These are phyloP conservation scores for Alternaria angustiovoidea DNA, from an alignment of 2,329 filamentous ascomycete species.

Conservation along the genomic window DNA sequence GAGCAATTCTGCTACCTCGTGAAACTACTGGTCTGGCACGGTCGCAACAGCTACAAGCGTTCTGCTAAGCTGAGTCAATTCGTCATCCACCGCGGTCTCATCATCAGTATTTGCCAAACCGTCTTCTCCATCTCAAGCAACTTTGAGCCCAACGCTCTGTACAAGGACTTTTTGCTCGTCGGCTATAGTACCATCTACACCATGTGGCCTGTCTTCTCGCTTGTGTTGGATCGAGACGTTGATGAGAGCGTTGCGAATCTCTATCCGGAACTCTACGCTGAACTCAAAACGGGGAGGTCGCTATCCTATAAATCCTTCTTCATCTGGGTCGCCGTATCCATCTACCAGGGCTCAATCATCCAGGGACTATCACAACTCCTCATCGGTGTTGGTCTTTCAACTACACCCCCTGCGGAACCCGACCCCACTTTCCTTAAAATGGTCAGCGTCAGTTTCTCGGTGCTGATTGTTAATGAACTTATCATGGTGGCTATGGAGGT, in stretches of 20 bases:
- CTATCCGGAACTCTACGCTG: conserved; percentile 97
- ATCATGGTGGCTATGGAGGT: conserved; percentile 97
- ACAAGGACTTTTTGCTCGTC: conserved; percentile 93
- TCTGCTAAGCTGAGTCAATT: conserved; percentile 96
- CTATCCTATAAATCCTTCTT: conserved; percentile 95
- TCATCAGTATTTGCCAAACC: conserved; percentile 95
- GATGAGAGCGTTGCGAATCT: conserved; percentile 92
- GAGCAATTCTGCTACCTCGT: conserved; percentile 94
- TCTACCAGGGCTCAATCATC: conserved; percentile 95
- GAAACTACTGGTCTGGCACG: conserved; percentile 98
- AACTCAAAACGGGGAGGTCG: conserved; percentile 86
- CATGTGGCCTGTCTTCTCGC: conserved; percentile 87
- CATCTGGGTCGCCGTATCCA: conserved; percentile 91
- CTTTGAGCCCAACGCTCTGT: conserved; percentile 93
- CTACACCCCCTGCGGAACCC: conserved; percentile 1
- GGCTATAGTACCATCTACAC: conserved; percentile 98
- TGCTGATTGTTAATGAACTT: conserved; percentile 90
- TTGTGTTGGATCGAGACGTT: conserved; percentile 94
- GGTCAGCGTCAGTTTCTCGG: conserved; percentile 91
- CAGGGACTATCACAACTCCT: conserved; percentile 93
- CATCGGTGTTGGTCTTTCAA: conserved; percentile 66
- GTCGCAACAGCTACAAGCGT: conserved; percentile 95
- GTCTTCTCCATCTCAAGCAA: conserved; percentile 94
- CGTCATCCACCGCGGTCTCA: conserved; percentile 95
- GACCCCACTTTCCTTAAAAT: conserved; percentile 61